Evolutionary conservation across 495 filamentous ascomycete species (phyloP), one percentile per base, ranked within the genome.

Genomic region (Evansstolkia leycettana): DNA sequence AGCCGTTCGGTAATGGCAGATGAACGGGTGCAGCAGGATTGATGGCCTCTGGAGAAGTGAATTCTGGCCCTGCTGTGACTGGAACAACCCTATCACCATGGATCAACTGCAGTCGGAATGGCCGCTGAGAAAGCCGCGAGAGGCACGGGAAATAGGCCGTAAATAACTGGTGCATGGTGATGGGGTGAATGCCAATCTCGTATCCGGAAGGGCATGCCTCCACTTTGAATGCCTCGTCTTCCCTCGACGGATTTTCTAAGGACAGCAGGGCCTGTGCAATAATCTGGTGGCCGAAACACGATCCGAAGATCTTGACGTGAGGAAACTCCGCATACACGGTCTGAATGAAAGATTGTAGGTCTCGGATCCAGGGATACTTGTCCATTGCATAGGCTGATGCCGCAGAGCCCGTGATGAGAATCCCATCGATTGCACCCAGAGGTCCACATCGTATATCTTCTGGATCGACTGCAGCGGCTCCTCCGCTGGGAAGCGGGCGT

Each of bases 251-350:
- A 17, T 34, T 18, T 30, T 5, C 26, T 12, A 15, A 9, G 5
- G 46, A 48, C 5, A 70, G 55, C 1, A 57, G 34, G 3, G 58
- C 61, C 32, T 62, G 57, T 3, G 60, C 64, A 36, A 70, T 49
- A 17, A 67, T 37, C 38, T 70, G 64, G 37, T 70, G 65, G 0
- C 65, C 65, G 42, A 70, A 70, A 42, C 64, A 70, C 13, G 63
- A 62, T 9, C 65, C 64, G 38, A 69, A 67, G 6, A 67, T 48
- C 40, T 57, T 61, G 9, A 74, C 53, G 7, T 53, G 34, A 0
- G 67, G 66, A 36, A 55, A 64, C 0, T 55, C 26, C 0, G 8
- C 26, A 42, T 64, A 60, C 31, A 65, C 57, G 6, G 32, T 52
- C 14, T 44, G 43, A 13, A 67, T 48, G 38, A 48, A 64, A 0